Evolutionary conservation across 495 filamentous ascomycete species (phyloP).

Genomic region (Bathelium albidoporum): DNA sequence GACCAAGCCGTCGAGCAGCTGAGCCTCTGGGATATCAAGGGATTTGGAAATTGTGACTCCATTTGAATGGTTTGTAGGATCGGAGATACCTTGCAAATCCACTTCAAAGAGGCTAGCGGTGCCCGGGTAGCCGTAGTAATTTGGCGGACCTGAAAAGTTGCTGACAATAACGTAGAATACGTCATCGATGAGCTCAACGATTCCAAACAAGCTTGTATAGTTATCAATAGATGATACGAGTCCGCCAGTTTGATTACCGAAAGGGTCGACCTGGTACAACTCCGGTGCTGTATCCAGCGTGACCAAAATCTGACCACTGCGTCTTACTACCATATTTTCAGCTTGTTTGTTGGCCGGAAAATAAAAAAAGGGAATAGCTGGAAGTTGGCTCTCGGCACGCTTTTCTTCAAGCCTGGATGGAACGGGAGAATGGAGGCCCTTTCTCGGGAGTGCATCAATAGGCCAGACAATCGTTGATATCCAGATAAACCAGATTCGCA

Average conservation of each 20-base stretch:
- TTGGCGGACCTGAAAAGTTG: neutral
- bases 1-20: neutral
- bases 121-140: neutral
- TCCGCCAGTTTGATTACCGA: neutral
- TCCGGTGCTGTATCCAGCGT: neutral
- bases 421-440: too few relatives aligned
- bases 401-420: too few relatives aligned
- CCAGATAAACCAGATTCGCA: too few relatives aligned
- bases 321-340: neutral
- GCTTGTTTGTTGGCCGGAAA: neutral
- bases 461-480: too few relatives aligned
- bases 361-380: neutral
- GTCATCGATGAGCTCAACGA: neutral
- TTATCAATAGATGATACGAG: neutral
- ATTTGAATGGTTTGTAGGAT: neutral
- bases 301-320: neutral
- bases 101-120: neutral
- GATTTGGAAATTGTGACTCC: neutral
- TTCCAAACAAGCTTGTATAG: neutral
- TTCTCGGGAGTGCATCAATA: too few relatives aligned
- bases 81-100: neutral
- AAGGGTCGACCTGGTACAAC: neutral
- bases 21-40: neutral
- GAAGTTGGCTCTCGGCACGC: too few relatives aligned
- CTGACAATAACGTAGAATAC: neutral